Evolutionary conservation across 1,284 basidiomycete species (phyloP).

Genomic region (Ceratobasidium sp.): DNA sequence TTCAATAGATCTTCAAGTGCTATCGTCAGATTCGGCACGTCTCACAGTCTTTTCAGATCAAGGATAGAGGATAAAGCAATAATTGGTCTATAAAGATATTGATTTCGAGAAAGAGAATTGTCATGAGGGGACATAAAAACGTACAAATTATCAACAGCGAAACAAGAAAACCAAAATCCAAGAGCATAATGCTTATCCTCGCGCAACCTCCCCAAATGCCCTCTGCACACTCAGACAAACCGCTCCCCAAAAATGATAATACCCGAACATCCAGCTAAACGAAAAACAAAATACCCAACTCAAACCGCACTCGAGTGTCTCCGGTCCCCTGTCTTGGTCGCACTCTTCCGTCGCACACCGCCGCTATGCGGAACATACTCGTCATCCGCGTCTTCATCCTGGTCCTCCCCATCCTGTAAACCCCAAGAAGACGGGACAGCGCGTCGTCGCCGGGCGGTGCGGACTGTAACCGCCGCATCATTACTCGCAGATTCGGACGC

Average conservation of each 20-base stretch:
- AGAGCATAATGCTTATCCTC: not conserved
- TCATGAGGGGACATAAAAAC: slow-evolving; percentile 1
- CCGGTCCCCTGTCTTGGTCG: slow-evolving; percentile 18
- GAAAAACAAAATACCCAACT: not conserved
- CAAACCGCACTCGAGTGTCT: slow-evolving; percentile 40
- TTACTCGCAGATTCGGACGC: not conserved
- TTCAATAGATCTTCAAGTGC: not conserved
- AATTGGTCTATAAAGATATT: not conserved
- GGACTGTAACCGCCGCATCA: slow-evolving; percentile 24
- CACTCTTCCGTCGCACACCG: slow-evolving; percentile 25
- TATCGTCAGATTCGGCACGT: not conserved
- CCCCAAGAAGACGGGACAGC: slow-evolving; percentile 15
- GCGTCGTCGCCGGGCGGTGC: slow-evolving; percentile 33
- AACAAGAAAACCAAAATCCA: slow-evolving; percentile 17
- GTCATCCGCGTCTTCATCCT: slow-evolving; percentile 38
- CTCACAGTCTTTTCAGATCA: not conserved
- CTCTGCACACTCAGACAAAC: not conserved
- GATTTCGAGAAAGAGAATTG: not conserved
- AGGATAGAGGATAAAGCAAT: not conserved
- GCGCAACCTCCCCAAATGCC: not conserved
- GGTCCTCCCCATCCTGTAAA: not conserved
- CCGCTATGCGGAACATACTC: slow-evolving; percentile 28
- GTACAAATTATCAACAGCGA: slow-evolving; percentile 30
- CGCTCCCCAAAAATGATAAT: too few species aligned
- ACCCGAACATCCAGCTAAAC: not conserved